phyloP scores from a whole-genome alignment of 257 asterid species.

The Nicotiana noctiflora region DNA sequence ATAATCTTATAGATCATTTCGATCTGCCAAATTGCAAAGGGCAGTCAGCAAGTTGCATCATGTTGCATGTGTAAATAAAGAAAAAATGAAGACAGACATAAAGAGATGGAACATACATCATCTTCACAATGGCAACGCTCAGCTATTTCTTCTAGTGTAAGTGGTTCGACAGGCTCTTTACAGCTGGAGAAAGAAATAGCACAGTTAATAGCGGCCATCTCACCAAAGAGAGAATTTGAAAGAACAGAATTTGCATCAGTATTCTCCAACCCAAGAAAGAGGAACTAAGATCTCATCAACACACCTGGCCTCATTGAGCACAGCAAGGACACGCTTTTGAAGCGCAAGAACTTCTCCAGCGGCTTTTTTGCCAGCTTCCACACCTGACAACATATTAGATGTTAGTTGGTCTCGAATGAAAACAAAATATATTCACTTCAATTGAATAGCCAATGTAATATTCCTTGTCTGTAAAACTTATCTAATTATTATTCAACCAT shows the following conservation, averaged over 20 bases:
- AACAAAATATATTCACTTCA: conserved; percentile 2
- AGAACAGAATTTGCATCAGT: neutral
- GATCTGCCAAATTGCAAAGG: conserved; percentile 49
- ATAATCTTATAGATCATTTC: conserved; percentile 96
- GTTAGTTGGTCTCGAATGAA: neutral
- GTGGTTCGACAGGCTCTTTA: conserved; percentile 85
- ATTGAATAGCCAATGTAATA: neutral
- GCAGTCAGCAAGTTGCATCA: conserved; percentile 7
- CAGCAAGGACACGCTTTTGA: conserved; percentile 92
- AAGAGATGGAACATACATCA: conserved; percentile 40
- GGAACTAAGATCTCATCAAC: neutral
- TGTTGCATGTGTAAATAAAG: neutral
- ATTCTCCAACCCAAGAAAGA: neutral
- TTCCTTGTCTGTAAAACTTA: neutral
- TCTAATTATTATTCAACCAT: neutral
- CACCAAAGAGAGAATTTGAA: neutral
- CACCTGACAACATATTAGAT: conserved; percentile 45
- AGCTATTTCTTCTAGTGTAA: conserved; percentile 83
- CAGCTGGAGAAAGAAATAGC: conserved; percentile 43
- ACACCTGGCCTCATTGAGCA: conserved; percentile 93
- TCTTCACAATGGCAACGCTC: conserved; percentile 73
- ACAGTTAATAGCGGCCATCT: neutral
- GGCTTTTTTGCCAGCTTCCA: conserved; percentile 98
- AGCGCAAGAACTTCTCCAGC: conserved; percentile 98
- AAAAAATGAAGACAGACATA: neutral